Evolutionary conservation across 2,329 filamentous ascomycete species (phyloP).

Genomic region (Aspergillaceae sp.): DNA sequence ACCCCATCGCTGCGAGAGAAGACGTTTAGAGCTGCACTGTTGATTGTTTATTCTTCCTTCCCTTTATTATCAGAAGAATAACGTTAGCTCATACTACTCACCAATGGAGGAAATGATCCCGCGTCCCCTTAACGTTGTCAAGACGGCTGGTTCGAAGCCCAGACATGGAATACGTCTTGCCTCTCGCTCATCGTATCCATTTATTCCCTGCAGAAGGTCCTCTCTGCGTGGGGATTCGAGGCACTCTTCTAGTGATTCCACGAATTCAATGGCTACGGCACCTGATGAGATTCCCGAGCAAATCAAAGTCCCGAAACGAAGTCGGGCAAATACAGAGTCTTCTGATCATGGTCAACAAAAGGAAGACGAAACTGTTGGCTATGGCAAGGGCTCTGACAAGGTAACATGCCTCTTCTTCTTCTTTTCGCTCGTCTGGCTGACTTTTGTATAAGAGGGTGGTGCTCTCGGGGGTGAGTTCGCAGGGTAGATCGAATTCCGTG

Average conservation of each 20-base stretch:
- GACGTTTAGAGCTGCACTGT: slow-evolving; percentile 12
- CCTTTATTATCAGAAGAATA: neutral
- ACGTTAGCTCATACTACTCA: neutral
- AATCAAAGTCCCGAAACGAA: slow-evolving; percentile 16
- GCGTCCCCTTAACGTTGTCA: slow-evolving; percentile 46
- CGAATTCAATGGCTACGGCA: slow-evolving; percentile 16
- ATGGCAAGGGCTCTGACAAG: neutral
- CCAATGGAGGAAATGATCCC: slow-evolving; percentile 26
- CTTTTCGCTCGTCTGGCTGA: neutral
- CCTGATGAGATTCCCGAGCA: slow-evolving; percentile 12
- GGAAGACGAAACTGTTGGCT: neutral
- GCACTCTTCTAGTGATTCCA: slow-evolving; percentile 7
- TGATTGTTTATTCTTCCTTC: neutral
- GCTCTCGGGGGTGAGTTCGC: neutral
- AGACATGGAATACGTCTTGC: slow-evolving; percentile 9
- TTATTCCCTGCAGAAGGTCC: slow-evolving; percentile 20
- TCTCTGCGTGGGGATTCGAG: slow-evolving; percentile 13
- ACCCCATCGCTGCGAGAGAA: slow-evolving; percentile 14
- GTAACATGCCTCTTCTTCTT: neutral
- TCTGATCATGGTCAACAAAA: neutral
- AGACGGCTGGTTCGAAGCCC: slow-evolving; percentile 16
- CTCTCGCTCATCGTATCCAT: slow-evolving; percentile 9
- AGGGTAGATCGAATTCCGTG: neutral
- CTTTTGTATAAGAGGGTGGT: neutral
- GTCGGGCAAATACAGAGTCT: neutral